These are phyloP conservation scores for Lizonia empirigonia DNA, from an alignment of 2,329 filamentous ascomycete species.

Conservation along the genomic window DNA sequence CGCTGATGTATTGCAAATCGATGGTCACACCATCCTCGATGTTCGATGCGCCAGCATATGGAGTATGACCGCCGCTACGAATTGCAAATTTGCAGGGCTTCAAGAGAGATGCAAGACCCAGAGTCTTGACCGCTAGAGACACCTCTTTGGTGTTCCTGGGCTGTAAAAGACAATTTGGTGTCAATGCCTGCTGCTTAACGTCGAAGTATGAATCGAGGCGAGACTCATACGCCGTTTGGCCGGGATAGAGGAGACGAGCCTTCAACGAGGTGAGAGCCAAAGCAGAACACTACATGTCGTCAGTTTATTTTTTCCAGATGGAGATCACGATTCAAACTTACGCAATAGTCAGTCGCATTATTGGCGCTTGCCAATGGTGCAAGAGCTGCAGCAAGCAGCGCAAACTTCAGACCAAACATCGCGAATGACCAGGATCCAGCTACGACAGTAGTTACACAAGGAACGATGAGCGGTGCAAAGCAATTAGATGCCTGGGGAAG, in stretches of 20 bases:
- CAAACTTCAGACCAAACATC: slow-evolving; percentile 15
- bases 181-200: slow-evolving; percentile 27
- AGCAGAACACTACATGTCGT: slow-evolving; percentile 22
- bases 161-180: slow-evolving; percentile 33
- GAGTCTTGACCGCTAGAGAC: slow-evolving; percentile 22
- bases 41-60: slow-evolving; percentile 33
- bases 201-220: slow-evolving; percentile 29
- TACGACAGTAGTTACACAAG: background rate
- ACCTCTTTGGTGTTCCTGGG: slow-evolving; percentile 27
- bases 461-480: background rate
- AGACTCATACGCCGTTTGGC: slow-evolving; percentile 19
- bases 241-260: slow-evolving; percentile 19
- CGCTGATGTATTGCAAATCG: slow-evolving; percentile 31
- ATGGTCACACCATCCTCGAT: slow-evolving; percentile 38
- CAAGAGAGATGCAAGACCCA: background rate
- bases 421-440: background rate
- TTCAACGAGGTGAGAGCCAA: slow-evolving; percentile 15
- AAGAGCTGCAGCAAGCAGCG: slow-evolving; percentile 17
- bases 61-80: slow-evolving; percentile 34
- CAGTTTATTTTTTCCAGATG: too few relatives aligned
- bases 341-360: slow-evolving; percentile 2
- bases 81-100: slow-evolving; percentile 30
- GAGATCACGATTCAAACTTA: slow-evolving; percentile 1
- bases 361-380: background rate
- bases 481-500: background rate